Evolutionary conservation across 352 stramenopile genomes (phyloP), one percentile per base, ranked within the genome.

Genomic region (Pythium dissotocum): DNA sequence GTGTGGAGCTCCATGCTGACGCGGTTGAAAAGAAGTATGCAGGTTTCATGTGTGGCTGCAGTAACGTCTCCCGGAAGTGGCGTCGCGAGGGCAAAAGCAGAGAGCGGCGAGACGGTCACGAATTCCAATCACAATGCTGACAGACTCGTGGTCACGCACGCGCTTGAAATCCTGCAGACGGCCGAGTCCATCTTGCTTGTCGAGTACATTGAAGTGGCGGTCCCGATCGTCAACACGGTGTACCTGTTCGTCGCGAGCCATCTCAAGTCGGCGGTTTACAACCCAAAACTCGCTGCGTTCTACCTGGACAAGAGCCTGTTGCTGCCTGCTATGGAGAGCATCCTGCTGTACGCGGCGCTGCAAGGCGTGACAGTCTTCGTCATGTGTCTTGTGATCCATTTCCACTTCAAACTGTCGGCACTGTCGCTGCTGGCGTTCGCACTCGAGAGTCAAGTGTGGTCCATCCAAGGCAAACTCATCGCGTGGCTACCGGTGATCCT

Each of bases 131-230:
- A n/a, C n/a, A n/a, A n/a, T n/a, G n/a, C n/a, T n/a, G n/a, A n/a
- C n/a, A n/a, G n/a, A n/a, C n/a, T n/a, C n/a, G n/a, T n/a, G n/a
- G 12, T 67, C 21, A 24, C 10, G 12, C 61, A 53, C n/a, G 49
- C 48, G 2, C 28, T 59, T 0, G 46, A 70, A 14, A 61, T 65
- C 26, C 4, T 65, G 24, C 56, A 65, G 12, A 21, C 46, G 4
- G 64, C 64, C 24, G 56, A 65, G 26, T 61, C 56, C 0, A 65
- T 70, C 21, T 48, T 70, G 1, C 56, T 65, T 16, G 46, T 59
- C n/a, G 64, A 70, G 55, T 70, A 64, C 24, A 48, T 70, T 21
- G 63, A 70, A 54, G 54, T 70, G 14, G 35, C 13, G 0, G 28
- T 70, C 2, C 64, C 57, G 1, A 40, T 65, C 4, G 38, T 48